Conservation (phyloP, 768 basidiomycete genomes). For the Tephrocybe sp. region DNA sequence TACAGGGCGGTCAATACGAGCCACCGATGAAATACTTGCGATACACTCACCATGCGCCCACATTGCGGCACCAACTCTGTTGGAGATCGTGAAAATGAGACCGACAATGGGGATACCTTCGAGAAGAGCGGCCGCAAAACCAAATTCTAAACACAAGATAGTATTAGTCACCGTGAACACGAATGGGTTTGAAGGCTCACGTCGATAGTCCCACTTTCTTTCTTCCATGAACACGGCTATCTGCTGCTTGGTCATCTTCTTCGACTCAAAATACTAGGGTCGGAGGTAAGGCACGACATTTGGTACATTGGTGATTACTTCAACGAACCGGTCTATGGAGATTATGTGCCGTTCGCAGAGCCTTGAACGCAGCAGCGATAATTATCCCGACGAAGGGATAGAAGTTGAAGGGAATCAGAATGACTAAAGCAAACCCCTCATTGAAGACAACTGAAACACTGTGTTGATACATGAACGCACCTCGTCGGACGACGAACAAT, state of each 20-base stretch:
- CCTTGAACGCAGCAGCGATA: constrained; percentile 61
- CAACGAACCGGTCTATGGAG: constrained; percentile 75
- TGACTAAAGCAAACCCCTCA: constrained; percentile 31
- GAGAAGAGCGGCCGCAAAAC: constrained; percentile 77
- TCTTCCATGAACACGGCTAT: constrained; percentile 81
- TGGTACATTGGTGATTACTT: constrained; percentile 15
- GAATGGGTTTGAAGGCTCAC: constrained; percentile 36
- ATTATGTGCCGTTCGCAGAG: constrained; percentile 61
- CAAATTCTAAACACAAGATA: constrained; percentile 64
- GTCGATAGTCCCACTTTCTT: constrained; percentile 83
- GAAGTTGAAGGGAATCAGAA: constrained; percentile 61
- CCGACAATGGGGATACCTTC: constrained; percentile 84
- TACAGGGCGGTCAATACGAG: constrained; percentile 23
- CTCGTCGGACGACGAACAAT: constrained; percentile 43
- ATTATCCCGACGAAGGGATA: constrained; percentile 69
- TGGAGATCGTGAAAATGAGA: constrained; percentile 78
- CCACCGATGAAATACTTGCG: neutral
- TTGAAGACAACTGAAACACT: neutral
- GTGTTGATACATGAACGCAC: constrained; percentile 26
- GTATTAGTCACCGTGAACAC: neutral
- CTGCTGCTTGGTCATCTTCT: constrained; percentile 74
- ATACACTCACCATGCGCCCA: constrained; percentile 71
- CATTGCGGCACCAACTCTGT: constrained; percentile 91
- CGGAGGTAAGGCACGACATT: constrained; percentile 1
- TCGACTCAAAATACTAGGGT: constrained; percentile 77